phyloP scores from a whole-genome alignment of 768 basidiomycete genomes.

The Russula lepida region DNA sequence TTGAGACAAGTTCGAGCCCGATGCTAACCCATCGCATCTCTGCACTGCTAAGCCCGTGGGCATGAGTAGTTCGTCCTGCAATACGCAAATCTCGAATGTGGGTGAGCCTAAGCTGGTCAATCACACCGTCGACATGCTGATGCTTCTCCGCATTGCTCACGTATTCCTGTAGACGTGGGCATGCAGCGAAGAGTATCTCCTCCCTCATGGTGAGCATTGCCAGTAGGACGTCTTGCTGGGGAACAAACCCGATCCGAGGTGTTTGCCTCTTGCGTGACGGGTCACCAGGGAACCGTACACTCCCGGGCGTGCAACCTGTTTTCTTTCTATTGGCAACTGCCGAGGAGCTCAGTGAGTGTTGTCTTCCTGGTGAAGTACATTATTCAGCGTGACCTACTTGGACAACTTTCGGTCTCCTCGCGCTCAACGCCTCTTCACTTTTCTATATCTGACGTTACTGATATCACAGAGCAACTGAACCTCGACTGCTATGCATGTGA shows the following conservation, averaged over 20 bases:
- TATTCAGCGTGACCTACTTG: neutral
- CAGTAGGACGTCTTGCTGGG: conserved; percentile 79
- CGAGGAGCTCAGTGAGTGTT: conserved; percentile 86
- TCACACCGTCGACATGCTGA: conserved; percentile 56
- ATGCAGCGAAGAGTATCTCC: conserved; percentile 73
- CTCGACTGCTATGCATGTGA: too few relatives aligned
- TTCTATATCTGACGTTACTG: too few relatives aligned
- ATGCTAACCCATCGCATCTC: conserved; percentile 58
- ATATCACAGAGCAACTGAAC: too few relatives aligned
- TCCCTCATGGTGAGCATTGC: conserved; percentile 48
- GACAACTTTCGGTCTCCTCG: too few relatives aligned
- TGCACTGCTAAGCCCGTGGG: conserved; percentile 58
- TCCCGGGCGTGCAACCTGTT: conserved; percentile 57
- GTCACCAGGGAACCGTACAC: conserved; percentile 45
- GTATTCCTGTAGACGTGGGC: conserved; percentile 72
- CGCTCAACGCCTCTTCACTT: too few relatives aligned
- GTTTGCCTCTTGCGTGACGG: conserved; percentile 22
- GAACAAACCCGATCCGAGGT: conserved; percentile 75
- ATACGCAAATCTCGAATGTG: conserved; percentile 66
- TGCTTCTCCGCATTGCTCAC: conserved; percentile 53
- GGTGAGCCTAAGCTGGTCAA: conserved; percentile 71
- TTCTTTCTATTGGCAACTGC: conserved; percentile 78
- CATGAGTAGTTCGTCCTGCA: conserved; percentile 51
- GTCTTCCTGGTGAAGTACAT: conserved; percentile 58
- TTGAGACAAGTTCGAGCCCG: conserved; percentile 51